Base-by-base conservation (phyloP, 2,329 filamentous ascomycete species). In the Alternaria angustiovoidea region DNA sequence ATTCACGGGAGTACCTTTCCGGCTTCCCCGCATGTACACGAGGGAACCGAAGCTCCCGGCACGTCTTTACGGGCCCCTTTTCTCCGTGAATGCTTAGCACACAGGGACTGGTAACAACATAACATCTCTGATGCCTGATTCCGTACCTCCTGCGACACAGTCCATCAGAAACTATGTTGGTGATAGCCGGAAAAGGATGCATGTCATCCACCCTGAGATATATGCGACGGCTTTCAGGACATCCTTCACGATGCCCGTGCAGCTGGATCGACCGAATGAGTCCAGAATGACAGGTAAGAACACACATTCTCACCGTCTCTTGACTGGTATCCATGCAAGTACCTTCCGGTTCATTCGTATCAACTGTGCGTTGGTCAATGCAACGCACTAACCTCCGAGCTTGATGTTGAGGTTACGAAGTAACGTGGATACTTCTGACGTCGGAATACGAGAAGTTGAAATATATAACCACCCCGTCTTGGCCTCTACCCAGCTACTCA, bases 381-480 rank as follows among this genome's bases (percentile, higher is more conserved):
- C 16, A 30, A 51, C 49, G 22, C 49, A 41, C 49, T 9, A 39
- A 30, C 22, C 36, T 16, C 49, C 49, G 22, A 28, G 9, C n/a
- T 39, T 26, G 34, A 51, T 18, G 22, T 39, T 51, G 48, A 39
- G 48, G 7, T 26, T 39, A 51, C 48, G 34, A 51, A 12, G 48
- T 51, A 39, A 39, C 34, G 34, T 41, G 38, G 48, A 20, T 51
- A 51, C 48, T 51, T 51, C 48, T 39, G 48, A 51, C 48, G 48
- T 39, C 48, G 22, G 34, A 14, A 51, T 51, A 51, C 48, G 48
- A 51, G 48, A n/a, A 2, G 11, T 28, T 18, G 22, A 7, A 14
- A 28, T 51, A 51, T 39, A 51, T 39, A 51, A 51, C 9, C n/a
- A 51, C 16, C 2, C 0, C 7, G 26, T 39, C 48, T 36, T 7